phyloP scores from a whole-genome alignment of 2,329 filamentous ascomycete species.

The Camptophora hylomeconis region DNA sequence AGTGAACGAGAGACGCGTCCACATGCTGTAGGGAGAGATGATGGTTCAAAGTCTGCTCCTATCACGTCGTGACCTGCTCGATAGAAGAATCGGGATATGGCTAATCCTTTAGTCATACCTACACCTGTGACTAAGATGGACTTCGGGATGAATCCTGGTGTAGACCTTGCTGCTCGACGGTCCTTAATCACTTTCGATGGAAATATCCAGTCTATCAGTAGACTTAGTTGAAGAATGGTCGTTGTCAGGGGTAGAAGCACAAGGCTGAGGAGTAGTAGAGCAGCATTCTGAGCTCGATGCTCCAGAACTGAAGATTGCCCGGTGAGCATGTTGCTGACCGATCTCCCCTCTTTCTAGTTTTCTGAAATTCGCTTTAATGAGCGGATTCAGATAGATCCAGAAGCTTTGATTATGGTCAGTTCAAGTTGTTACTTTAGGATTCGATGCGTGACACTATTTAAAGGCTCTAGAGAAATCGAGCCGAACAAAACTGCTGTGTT shows the following conservation, averaged over 20 bases:
- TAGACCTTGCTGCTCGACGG: slow-evolving; percentile 18
- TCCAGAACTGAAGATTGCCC: slow-evolving; percentile 20
- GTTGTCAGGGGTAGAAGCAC: slow-evolving; percentile 39
- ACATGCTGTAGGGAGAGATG: slow-evolving; percentile 33
- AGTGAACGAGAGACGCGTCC: slow-evolving; percentile 49
- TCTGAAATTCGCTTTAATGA: too few relatives aligned
- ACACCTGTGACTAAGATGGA: slow-evolving; percentile 61
- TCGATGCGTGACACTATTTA: neutral
- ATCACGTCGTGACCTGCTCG: slow-evolving; percentile 55
- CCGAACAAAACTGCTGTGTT: neutral
- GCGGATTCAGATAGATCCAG: too few relatives aligned
- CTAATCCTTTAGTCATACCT: slow-evolving; percentile 58
- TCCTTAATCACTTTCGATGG: slow-evolving; percentile 16
- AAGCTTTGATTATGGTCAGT: too few relatives aligned
- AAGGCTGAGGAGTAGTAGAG: slow-evolving; percentile 29
- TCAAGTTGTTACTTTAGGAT: too few relatives aligned
- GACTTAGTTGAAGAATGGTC: slow-evolving; percentile 28
- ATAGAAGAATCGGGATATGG: slow-evolving; percentile 52
- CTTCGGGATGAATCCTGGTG: slow-evolving; percentile 29
- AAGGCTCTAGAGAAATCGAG: slow-evolving; percentile 1
- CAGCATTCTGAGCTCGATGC: slow-evolving; percentile 36
- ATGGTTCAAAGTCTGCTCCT: slow-evolving; percentile 50
- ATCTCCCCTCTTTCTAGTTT: too few relatives aligned
- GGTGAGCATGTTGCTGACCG: slow-evolving; percentile 24
- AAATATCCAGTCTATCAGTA: slow-evolving; percentile 20